phyloP scores from a whole-genome alignment of 2,329 filamentous ascomycete genomes.

The Cryphonectria parasitica region DNA sequence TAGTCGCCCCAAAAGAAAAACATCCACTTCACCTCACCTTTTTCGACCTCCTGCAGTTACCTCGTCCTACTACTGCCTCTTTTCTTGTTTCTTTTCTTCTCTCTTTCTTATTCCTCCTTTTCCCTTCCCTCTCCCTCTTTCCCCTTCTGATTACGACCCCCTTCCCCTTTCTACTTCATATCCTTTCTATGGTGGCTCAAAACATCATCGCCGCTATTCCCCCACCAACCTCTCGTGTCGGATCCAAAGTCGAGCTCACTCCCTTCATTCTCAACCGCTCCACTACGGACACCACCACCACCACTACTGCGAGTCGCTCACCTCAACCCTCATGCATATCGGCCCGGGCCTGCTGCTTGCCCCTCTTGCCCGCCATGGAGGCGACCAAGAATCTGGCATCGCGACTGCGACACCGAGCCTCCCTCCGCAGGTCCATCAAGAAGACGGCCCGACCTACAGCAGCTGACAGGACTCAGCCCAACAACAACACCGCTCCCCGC shows the following conservation, averaged over 20 bases:
- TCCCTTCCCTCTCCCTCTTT: background rate
- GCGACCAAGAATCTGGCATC: conserved; percentile 29
- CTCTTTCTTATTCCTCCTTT: no score
- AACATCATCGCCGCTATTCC: background rate
- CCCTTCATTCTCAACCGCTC: conserved; percentile 3
- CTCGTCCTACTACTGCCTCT: background rate
- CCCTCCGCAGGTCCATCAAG: conserved; percentile 23
- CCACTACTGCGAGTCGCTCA: conserved; percentile 5
- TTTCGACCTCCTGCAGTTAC: background rate
- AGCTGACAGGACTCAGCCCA: background rate
- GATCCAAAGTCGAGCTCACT: background rate
- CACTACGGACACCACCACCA: background rate
- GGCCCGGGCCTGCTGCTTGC: conserved; percentile 1
- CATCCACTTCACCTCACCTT: background rate
- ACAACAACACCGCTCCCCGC: background rate
- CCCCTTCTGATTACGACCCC: no score
- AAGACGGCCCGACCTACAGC: conserved; percentile 3
- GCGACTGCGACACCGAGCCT: conserved; percentile 25
- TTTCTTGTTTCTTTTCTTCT: background rate
- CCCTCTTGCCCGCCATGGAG: conserved; percentile 28
- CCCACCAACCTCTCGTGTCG: background rate
- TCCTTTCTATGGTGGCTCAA: conserved; percentile 1
- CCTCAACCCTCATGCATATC: conserved; percentile 24
- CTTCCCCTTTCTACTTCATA: background rate
- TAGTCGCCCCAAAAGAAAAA: background rate